Evolutionary conservation across 1,284 basidiomycete species (phyloP).

Genomic region (Papiliotrema flavescens): DNA sequence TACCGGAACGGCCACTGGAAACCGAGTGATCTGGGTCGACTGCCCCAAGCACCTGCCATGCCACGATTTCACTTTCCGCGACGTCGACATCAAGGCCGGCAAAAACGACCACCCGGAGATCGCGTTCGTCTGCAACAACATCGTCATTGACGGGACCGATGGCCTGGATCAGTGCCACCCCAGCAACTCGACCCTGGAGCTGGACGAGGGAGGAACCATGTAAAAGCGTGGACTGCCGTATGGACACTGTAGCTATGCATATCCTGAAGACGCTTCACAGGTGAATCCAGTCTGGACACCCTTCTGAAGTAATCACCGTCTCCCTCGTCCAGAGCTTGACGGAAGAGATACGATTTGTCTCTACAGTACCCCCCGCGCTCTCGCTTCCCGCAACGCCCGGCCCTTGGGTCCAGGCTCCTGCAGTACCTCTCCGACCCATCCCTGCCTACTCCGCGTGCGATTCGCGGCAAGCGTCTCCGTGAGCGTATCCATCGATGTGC

Average conservation of each 20-base stretch:
- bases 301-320: no score
- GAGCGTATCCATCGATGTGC: constrained; percentile 1
- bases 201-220: constrained; percentile 21
- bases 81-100: constrained; percentile 18
- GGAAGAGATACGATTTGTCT: not conserved
- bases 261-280: not conserved
- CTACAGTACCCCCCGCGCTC: constrained; percentile 6
- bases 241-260: not conserved
- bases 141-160: constrained; percentile 13
- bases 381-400: constrained; percentile 7
- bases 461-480: constrained; percentile 1
- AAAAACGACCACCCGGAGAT: constrained; percentile 20
- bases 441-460: not conserved
- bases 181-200: constrained; percentile 21
- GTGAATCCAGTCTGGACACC: no score
- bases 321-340: no score
- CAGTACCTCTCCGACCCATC: constrained; percentile 2
- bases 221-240: not conserved
- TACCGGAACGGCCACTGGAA: constrained; percentile 11
- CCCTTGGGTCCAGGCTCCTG: constrained; percentile 8
- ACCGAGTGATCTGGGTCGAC: constrained; percentile 24
- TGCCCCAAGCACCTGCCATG: constrained; percentile 24
- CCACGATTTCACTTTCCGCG: constrained; percentile 15
- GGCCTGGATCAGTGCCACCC: constrained; percentile 23
- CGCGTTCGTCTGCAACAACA: constrained; percentile 25